Evolutionary conservation across 2,329 filamentous ascomycete species (phyloP), one percentile per base, ranked within the genome.

Genomic region (Raffaelea ambrosiae): DNA sequence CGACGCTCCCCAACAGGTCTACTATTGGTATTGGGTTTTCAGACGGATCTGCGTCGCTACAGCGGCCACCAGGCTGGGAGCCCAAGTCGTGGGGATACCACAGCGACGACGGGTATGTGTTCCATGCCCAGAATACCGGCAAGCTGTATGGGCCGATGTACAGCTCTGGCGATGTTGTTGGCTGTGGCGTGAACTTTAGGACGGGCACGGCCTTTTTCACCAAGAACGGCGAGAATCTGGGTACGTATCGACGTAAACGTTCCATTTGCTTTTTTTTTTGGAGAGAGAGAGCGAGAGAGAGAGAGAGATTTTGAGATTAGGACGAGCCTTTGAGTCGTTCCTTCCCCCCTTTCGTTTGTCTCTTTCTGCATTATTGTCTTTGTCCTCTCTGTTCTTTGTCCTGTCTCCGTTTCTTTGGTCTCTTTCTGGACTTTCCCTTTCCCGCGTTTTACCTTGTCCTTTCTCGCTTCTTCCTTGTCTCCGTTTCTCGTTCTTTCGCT

Each of bases 21-120:
- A 77, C 74, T 3, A 80, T 85, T 47, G 78, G 73, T 18, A 72
- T 85, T 47, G 81, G 81, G 8, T 83, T 84, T 55, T 76, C 74
- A 5, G 70, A 68, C 40, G 77, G 73, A 57, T 67, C 64, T 4
- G 75, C 76, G 4, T 66, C 71, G 5, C 62, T 82, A 40, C 68
- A 72, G 43, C 69, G 81, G 49, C 71, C 79, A 5, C 74, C 81
- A 1, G 82, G 82, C 18, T 85, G 81, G 81, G 82, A 86, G 57
- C 71, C 74, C 2, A 79, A 82, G 39, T 82, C 81, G 1, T 85
- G 78, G 75, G 82, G 77, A 38, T 85, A 84, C 56, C 82, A 85
- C 57, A 79, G 81, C 22, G 81, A 85, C 54, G 82, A 86, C 55
- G 82, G 82, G 9, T 69, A 81, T 53, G 71, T 72, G 42, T 84